Evolutionary conservation across 148 eudicot species (phyloP).

Genomic region (Limonium bicolor): DNA sequence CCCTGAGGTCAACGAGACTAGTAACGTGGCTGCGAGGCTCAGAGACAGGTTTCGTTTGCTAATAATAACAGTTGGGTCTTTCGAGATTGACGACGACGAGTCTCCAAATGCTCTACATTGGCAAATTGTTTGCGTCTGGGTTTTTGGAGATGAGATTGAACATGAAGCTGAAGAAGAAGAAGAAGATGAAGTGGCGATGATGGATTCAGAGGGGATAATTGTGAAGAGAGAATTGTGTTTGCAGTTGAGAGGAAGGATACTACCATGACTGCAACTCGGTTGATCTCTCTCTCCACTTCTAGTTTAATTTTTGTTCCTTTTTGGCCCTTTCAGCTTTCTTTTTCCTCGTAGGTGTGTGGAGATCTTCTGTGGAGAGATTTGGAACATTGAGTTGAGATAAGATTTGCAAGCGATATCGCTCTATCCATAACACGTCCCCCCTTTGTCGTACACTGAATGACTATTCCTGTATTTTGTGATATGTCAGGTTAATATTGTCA

Average conservation of each 20-base stretch:
- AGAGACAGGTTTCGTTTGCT: constrained; percentile 42
- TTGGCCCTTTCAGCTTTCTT: too few species aligned
- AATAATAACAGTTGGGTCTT: constrained; percentile 8
- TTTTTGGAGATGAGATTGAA: constrained; percentile 2
- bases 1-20: constrained; percentile 29
- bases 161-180: constrained; percentile 11
- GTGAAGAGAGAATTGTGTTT: constrained; percentile 20
- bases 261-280: constrained; percentile 33
- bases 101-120: constrained; percentile 21
- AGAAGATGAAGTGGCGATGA: constrained; percentile 7
- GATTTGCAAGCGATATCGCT: too few species aligned
- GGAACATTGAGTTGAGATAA: too few species aligned
- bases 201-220: constrained; percentile 14
- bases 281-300: too few species aligned
- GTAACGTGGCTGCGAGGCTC: constrained; percentile 30
- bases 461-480: too few species aligned
- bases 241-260: constrained; percentile 48
- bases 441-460: too few species aligned
- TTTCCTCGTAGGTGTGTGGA: too few species aligned
- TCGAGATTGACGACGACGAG: constrained; percentile 2
- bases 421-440: too few species aligned
- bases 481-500: too few species aligned
- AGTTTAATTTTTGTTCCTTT: too few species aligned
- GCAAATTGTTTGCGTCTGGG: constrained; percentile 13
- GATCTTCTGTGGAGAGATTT: too few species aligned